Evolutionary conservation across 1,284 basidiomycete genomes (phyloP).

Genomic region (Psilocybe mexicana): DNA sequence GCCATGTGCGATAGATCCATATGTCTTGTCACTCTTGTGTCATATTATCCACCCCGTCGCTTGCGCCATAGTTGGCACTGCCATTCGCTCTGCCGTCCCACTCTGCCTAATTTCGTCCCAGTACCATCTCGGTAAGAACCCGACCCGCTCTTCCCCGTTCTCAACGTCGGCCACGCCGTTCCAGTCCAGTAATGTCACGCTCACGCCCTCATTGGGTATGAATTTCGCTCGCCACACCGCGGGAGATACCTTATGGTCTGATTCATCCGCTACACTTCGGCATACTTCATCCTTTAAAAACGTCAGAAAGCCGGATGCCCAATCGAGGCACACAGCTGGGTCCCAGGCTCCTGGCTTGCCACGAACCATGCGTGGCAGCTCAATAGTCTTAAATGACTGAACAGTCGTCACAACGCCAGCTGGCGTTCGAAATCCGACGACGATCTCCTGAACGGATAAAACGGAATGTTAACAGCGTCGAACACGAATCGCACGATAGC

Average conservation of each 20-base stretch:
- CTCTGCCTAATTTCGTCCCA: slow-evolving; percentile 45
- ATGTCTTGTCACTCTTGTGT: slow-evolving; percentile 19
- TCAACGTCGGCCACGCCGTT: slow-evolving; percentile 56
- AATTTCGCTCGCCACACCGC: slow-evolving; percentile 72
- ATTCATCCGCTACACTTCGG: slow-evolving; percentile 20
- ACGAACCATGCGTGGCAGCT: slow-evolving; percentile 74
- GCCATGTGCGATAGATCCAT: slow-evolving; percentile 16
- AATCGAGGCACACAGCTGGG: slow-evolving; percentile 72
- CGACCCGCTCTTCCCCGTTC: slow-evolving; percentile 67
- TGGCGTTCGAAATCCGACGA: slow-evolving; percentile 91
- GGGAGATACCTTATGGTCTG: slow-evolving; percentile 17
- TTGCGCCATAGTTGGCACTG: slow-evolving; percentile 15
- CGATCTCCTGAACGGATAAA: slow-evolving; percentile 61
- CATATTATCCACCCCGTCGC: slow-evolving; percentile 31
- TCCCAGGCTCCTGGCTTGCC: slow-evolving; percentile 79
- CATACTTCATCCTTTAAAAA: slow-evolving; percentile 48
- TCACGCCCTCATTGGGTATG: slow-evolving; percentile 52
- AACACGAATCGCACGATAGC: not conserved
- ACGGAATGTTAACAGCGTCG: slow-evolving; percentile 16
- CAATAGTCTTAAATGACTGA: slow-evolving; percentile 70
- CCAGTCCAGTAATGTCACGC: slow-evolving; percentile 43
- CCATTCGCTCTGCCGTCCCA: slow-evolving; percentile 13
- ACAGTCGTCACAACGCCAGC: slow-evolving; percentile 64
- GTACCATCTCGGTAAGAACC: slow-evolving; percentile 74
- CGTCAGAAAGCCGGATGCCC: slow-evolving; percentile 64